Conservation (phyloP, 106 monocot genomes). For the Dendrobium huoshanense region DNA sequence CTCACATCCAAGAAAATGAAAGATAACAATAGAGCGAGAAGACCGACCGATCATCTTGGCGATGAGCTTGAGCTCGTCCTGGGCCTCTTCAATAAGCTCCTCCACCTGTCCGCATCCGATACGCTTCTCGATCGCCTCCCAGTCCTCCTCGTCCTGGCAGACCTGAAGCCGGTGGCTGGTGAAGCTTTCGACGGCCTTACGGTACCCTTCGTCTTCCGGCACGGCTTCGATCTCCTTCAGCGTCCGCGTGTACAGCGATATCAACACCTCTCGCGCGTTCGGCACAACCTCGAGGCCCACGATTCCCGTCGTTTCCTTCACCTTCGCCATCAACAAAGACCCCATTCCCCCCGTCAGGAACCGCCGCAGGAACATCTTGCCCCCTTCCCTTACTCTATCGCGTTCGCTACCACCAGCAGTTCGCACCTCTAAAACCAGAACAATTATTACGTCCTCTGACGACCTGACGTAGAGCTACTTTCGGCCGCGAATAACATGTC, state of each 20-base stretch:
- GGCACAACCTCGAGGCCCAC: constrained; percentile 88
- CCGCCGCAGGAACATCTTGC: constrained; percentile 70
- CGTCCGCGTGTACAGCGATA: constrained; percentile 65
- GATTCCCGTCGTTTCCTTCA: constrained; percentile 94
- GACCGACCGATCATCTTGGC: constrained; percentile 77
- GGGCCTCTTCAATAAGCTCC: constrained; percentile 96
- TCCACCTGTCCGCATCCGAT: constrained; percentile 91
- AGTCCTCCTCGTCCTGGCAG: constrained; percentile 82
- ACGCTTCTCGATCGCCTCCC: constrained; percentile 81
- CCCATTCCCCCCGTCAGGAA: constrained; percentile 48
- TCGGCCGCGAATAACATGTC: too few relatives aligned
- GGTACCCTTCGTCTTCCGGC: constrained; percentile 76
- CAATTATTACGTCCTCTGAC: too few relatives aligned
- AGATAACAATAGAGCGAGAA: background rate
- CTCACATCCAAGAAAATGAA: background rate
- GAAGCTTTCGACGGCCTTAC: constrained; percentile 92
- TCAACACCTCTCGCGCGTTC: constrained; percentile 81
- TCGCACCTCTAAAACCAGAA: too few relatives aligned
- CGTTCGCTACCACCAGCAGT: background rate
- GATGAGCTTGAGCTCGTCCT: constrained; percentile 87
- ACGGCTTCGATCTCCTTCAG: constrained; percentile 83
- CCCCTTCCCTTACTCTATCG: background rate
- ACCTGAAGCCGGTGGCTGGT: constrained; percentile 65
- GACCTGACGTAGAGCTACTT: too few relatives aligned
- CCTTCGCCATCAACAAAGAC: constrained; percentile 43